Percentiles rank a stretch among this genome's conserved stretches.
Conservation (phyloP, 2,329 filamentous ascomycete species). For the Fusarium paranaense region DNA sequence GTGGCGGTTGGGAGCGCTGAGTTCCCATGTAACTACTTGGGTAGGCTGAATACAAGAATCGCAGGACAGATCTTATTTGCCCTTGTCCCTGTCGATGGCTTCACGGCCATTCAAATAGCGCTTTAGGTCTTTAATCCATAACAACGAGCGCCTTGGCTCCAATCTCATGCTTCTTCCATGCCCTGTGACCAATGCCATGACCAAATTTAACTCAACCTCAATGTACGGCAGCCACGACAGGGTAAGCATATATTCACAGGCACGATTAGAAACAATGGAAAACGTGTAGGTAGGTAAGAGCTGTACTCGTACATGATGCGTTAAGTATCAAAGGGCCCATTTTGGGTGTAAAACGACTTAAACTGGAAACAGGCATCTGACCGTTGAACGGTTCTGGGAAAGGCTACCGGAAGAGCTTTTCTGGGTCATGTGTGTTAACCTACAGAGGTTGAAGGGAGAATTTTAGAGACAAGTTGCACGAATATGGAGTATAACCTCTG, state of each 20-base stretch:
- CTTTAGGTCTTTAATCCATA: neutral
- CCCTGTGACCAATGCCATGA: neutral
- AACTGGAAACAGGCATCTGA: neutral
- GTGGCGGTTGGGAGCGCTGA: too few relatives aligned
- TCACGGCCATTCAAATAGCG: too few relatives aligned
- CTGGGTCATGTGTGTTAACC: neutral
- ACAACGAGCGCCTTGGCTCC: neutral
- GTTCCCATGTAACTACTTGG: neutral
- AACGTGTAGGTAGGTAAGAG: neutral
- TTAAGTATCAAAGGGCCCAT: neutral
- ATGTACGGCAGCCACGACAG: neutral
- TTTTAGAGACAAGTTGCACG: neutral
- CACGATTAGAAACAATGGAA: neutral
- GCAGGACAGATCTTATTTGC: too few relatives aligned
- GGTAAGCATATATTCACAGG: neutral
- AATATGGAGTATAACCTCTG: neutral
- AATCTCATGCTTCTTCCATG: neutral
- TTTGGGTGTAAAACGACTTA: neutral
- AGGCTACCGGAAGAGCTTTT: neutral
- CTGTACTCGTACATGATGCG: neutral
- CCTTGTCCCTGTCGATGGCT: too few relatives aligned
- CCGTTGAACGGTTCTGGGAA: neutral
- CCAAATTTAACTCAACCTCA: neutral
- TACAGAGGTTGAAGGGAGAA: neutral
- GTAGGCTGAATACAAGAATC: neutral